phyloP scores from a whole-genome alignment of 306 rosid species.

The Senna siamea region DNA sequence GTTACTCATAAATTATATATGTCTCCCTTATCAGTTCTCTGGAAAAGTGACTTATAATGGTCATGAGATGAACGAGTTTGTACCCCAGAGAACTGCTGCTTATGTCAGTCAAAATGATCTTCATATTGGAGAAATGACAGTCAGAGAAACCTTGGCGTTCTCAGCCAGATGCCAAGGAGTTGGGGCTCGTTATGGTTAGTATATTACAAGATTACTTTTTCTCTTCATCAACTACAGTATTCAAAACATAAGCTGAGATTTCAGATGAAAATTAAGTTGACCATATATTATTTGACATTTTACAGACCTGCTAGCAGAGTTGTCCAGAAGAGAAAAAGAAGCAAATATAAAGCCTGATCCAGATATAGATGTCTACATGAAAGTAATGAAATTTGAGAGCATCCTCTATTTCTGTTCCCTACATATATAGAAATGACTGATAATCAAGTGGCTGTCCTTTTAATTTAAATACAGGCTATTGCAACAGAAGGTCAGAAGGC shows the following conservation, averaged over 20 bases:
- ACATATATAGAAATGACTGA: slow-evolving; percentile 7
- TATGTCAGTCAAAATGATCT: slow-evolving; percentile 80
- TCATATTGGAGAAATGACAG: slow-evolving; percentile 77
- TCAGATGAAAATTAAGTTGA: neutral
- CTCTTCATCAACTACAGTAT: slow-evolving; percentile 18
- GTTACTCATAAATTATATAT: neutral
- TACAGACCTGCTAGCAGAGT: slow-evolving; percentile 65
- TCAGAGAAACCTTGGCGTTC: slow-evolving; percentile 81
- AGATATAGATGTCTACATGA: slow-evolving; percentile 72
- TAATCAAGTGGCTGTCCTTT: slow-evolving; percentile 23
- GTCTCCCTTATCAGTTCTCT: slow-evolving; percentile 46
- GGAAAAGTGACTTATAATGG: slow-evolving; percentile 72
- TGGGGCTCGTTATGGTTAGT: slow-evolving; percentile 68
- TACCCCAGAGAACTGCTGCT: slow-evolving; percentile 77
- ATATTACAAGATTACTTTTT: neutral
- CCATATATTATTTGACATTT: neutral
- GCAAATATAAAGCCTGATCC: slow-evolving; percentile 70
- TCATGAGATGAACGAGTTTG: slow-evolving; percentile 72
- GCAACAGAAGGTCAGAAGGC: slow-evolving; percentile 76
- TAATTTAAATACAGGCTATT: slow-evolving; percentile 57
- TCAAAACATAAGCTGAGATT: neutral
- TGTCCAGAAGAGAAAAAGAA: slow-evolving; percentile 69
- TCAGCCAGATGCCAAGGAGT: slow-evolving; percentile 91
- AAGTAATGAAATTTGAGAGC: slow-evolving; percentile 46
- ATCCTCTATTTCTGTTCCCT: slow-evolving; percentile 24